Conservation (phyloP, 371 early-diverging fungal genomes). For the Cladochytrium tenue region DNA sequence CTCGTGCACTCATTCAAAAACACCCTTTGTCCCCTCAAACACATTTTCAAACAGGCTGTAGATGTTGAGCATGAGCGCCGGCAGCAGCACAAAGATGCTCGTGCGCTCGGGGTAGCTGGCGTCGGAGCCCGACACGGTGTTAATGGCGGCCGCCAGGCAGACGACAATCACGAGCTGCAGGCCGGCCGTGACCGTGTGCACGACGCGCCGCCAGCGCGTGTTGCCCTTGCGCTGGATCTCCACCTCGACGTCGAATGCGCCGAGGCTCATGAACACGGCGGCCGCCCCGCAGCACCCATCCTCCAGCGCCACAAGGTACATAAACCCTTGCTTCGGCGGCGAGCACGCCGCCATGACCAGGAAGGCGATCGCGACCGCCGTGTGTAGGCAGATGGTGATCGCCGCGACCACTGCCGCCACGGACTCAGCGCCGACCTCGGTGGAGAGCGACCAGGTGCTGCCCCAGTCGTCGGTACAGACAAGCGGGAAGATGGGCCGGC, state of each 20-base stretch:
- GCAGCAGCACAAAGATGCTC: slow-evolving; percentile 35
- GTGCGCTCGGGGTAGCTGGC: slow-evolving; percentile 20
- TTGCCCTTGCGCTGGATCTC: slow-evolving; percentile 18
- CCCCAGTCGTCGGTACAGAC: slow-evolving; percentile 41
- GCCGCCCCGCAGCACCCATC: slow-evolving; percentile 45
- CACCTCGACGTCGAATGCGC: slow-evolving; percentile 37
- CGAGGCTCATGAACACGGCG: slow-evolving; percentile 34
- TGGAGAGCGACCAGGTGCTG: slow-evolving; percentile 31
- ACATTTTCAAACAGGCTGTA: slow-evolving; percentile 35
- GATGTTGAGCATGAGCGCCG: slow-evolving; percentile 33
- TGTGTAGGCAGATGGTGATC: slow-evolving; percentile 37
- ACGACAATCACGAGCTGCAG: slow-evolving; percentile 38
- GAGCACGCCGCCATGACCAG: slow-evolving; percentile 1
- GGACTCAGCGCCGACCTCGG: slow-evolving; percentile 35
- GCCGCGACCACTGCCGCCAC: slow-evolving; percentile 35
- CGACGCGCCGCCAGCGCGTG: slow-evolving; percentile 28
- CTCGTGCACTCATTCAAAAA: background rate
- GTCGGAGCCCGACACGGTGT: slow-evolving; percentile 25
- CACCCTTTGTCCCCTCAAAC: slow-evolving; percentile 28
- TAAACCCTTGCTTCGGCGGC: background rate
- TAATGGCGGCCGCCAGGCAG: slow-evolving; percentile 27
- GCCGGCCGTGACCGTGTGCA: slow-evolving; percentile 28
- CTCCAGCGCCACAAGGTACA: slow-evolving; percentile 14
- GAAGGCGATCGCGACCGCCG: slow-evolving; percentile 32
- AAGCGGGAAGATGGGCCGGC: slow-evolving; percentile 31